A percentile compares a stretch with the other conserved stretches of the same genome.
Evolutionary conservation across 2,329 filamentous ascomycete genomes (phyloP).

Genomic region (Ceratocystis cacaofunesta): DNA sequence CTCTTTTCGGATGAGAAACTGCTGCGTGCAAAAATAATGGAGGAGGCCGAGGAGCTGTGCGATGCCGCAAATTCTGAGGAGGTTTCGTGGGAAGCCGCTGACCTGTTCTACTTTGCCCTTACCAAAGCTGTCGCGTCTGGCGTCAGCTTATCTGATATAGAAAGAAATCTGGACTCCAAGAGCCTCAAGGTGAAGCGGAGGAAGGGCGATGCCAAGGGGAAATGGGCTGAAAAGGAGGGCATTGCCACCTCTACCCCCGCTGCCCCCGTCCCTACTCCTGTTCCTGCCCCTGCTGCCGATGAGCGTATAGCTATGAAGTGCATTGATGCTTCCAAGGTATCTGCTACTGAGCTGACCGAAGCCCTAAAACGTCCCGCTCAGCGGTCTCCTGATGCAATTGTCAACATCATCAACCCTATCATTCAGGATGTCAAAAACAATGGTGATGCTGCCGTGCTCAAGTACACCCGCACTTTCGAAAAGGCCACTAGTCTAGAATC

Average conservation of each 20-base stretch:
- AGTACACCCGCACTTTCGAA: conserved; percentile 96
- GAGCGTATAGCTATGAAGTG: conserved; percentile 68
- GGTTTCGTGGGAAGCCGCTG: conserved; percentile 85
- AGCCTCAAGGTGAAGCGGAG: conserved; percentile 88
- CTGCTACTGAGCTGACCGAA: conserved; percentile 50
- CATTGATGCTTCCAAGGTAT: conserved; percentile 52
- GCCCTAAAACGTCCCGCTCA: conserved; percentile 81
- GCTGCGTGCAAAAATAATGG: conserved; percentile 90
- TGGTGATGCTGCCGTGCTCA: conserved; percentile 76
- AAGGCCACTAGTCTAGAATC: conserved; percentile 84
- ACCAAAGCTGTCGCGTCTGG: conserved; percentile 77
- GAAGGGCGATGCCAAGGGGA: conserved; percentile 84
- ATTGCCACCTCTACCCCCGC: conserved; percentile 33
- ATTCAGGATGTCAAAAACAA: conserved; percentile 71
- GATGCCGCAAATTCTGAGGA: conserved; percentile 70
- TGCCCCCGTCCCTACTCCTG: conserved; percentile 20
- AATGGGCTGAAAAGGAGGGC: conserved; percentile 74
- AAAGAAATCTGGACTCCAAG: conserved; percentile 86
- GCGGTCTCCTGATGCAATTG: conserved; percentile 83
- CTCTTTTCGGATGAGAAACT: conserved; percentile 87
- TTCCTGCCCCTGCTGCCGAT: conserved; percentile 26
- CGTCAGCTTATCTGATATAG: conserved; percentile 75
- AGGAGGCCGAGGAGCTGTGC: conserved; percentile 91
- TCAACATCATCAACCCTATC: conserved; percentile 81
- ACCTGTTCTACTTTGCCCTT: conserved; percentile 89